phyloP scores from a whole-genome alignment of 345 rosid genomes.

The Eucalyptus cladocalyx region DNA sequence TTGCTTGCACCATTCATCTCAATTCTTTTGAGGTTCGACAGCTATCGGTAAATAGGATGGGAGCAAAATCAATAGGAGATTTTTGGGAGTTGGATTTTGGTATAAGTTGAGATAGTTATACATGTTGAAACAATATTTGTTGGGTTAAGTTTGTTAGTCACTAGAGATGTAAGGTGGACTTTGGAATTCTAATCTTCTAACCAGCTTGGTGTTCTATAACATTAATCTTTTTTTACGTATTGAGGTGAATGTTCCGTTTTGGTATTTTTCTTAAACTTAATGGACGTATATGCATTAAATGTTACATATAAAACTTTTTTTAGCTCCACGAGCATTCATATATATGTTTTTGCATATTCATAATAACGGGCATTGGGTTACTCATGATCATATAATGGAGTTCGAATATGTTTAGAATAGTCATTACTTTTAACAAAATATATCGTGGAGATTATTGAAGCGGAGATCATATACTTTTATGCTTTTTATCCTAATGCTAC shows the following conservation, averaged over 20 bases:
- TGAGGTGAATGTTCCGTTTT: neutral
- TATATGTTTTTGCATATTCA: no score
- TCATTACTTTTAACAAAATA: neutral
- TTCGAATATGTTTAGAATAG: neutral
- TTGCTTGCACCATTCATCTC: neutral
- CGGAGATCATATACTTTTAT: neutral
- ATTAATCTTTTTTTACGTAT: no score
- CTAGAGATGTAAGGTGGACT: neutral
- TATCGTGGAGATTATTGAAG: neutral
- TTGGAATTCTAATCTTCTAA: neutral
- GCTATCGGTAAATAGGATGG: neutral
- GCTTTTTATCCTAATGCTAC: neutral
- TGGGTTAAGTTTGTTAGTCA: neutral
- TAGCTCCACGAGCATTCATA: neutral
- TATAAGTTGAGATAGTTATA: neutral
- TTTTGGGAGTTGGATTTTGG: neutral
- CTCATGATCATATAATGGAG: neutral
- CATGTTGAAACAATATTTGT: neutral
- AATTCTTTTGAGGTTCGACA: neutral
- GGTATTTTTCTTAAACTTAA: neutral
- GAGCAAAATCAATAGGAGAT: neutral
- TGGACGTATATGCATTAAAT: neutral
- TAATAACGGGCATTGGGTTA: no score
- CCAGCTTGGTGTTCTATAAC: neutral
- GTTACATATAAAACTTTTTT: no score